A percentile compares a stretch with the other conserved stretches of the same genome.
phyloP scores from a whole-genome alignment of 495 filamentous ascomycete genomes.

The Daldinia bambusicola region DNA sequence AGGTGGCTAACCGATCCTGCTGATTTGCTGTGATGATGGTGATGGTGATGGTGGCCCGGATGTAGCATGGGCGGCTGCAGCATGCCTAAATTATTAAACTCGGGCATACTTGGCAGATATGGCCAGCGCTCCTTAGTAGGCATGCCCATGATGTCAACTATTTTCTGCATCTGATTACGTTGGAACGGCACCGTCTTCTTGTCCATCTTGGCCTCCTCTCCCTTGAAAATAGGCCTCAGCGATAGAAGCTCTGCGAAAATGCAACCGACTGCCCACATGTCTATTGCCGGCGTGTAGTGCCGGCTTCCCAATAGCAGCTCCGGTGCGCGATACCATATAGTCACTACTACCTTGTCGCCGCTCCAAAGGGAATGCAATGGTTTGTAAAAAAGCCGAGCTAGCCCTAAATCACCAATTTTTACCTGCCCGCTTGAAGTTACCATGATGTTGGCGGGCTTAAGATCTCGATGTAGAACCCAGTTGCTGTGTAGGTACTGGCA shows the following conservation, averaged over 20 bases:
- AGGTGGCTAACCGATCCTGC: conserved; percentile 53
- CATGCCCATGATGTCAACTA: conserved; percentile 92
- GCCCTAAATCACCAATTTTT: conserved; percentile 91
- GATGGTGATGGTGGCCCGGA: conserved; percentile 52
- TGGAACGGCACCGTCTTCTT: conserved; percentile 98
- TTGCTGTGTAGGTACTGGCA: conserved; percentile 94
- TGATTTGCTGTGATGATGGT: conserved; percentile 60
- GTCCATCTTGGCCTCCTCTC: conserved; percentile 99
- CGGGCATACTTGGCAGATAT: conserved; percentile 79
- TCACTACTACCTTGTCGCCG: conserved; percentile 98
- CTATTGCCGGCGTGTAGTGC: conserved; percentile 96
- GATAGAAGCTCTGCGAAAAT: conserved; percentile 96
- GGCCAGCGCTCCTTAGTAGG: conserved; percentile 93
- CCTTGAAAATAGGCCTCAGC: conserved; percentile 95
- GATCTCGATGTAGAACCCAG: conserved; percentile 96
- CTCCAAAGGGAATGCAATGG: conserved; percentile 89
- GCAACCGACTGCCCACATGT: conserved; percentile 97
- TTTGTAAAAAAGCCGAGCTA: conserved; percentile 93
- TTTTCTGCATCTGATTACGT: conserved; percentile 98
- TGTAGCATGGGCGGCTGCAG: conserved; percentile 64
- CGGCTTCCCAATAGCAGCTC: conserved; percentile 89
- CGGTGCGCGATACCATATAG: conserved; percentile 98
- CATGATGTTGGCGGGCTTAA: conserved; percentile 99
- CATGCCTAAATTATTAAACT: conserved; percentile 78
- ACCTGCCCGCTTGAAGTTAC: conserved; percentile 90